A percentile compares a stretch with the other conserved stretches of the same genome.
phyloP scores from a whole-genome alignment of 148 eudicot genomes.

The Pharnaceum exiguum region DNA sequence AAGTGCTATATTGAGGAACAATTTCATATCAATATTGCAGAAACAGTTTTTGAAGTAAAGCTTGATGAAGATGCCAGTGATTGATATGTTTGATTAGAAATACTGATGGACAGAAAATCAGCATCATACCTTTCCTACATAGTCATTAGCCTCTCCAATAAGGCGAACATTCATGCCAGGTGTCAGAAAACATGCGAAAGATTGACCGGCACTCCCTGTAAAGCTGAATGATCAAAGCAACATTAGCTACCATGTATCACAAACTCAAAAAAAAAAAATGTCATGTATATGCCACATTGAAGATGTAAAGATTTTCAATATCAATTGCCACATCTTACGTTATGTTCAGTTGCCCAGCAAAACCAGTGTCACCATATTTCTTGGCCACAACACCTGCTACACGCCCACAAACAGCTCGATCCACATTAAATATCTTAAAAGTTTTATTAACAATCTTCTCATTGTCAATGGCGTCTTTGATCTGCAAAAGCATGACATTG shows the following conservation, averaged over 20 bases:
- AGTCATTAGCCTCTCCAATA: constrained; percentile 97
- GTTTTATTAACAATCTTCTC: constrained; percentile 79
- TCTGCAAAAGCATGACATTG: constrained; percentile 35
- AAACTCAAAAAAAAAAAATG: background rate
- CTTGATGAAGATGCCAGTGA: too few relatives aligned
- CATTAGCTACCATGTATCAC: background rate
- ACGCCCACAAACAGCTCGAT: constrained; percentile 98
- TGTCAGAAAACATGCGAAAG: constrained; percentile 84
- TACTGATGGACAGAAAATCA: background rate
- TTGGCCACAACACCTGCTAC: constrained; percentile 91
- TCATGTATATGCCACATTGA: background rate
- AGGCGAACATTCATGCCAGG: constrained; percentile 98
- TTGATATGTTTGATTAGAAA: background rate
- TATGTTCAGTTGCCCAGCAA: constrained; percentile 95
- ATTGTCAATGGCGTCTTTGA: constrained; percentile 83
- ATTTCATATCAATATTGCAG: too few relatives aligned
- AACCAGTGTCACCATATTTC: constrained; percentile 97
- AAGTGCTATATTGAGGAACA: too few relatives aligned
- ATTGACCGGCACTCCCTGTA: constrained; percentile 95
- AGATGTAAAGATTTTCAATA: background rate
- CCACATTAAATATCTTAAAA: constrained; percentile 72
- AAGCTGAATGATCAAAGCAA: constrained; percentile 44
- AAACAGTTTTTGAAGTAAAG: too few relatives aligned
- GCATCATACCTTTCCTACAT: constrained; percentile 81
- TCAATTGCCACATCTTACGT: constrained; percentile 41